A percentile compares a stretch with the other conserved stretches of the same genome.
Conservation (phyloP, 2,329 filamentous ascomycete genomes). For the Alternaria consortialis region DNA sequence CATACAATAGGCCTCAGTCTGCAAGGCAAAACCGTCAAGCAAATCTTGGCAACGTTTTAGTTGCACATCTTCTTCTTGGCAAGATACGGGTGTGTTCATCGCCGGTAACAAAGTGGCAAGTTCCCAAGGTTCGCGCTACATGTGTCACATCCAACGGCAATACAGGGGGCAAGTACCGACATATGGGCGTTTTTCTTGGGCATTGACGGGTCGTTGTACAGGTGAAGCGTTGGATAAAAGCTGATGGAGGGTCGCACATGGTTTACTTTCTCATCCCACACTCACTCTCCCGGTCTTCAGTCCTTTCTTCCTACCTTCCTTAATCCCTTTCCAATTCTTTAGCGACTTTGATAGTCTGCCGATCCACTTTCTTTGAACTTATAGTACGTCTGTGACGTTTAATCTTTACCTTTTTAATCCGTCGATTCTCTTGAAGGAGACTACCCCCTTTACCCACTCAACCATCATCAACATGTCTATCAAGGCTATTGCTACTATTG, state of each 20-base stretch:
- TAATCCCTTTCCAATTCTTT: slow-evolving; percentile 38
- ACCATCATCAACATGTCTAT: slow-evolving; percentile 38
- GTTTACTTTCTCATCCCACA: slow-evolving; percentile 29
- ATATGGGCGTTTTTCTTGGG: slow-evolving; percentile 8
- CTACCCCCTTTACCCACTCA: slow-evolving; percentile 9
- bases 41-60: slow-evolving; percentile 41
- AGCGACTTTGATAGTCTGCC: slow-evolving; percentile 50
- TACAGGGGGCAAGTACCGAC: slow-evolving; percentile 26
- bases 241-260: slow-evolving; percentile 25
- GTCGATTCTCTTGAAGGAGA: slow-evolving; percentile 33
- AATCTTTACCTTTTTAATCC: slow-evolving; percentile 35
- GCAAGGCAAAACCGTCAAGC: slow-evolving; percentile 31
- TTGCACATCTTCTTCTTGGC: slow-evolving; percentile 38
- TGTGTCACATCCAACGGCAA: slow-evolving; percentile 20
- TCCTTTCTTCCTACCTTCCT: slow-evolving; percentile 30
- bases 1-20: slow-evolving; percentile 25
- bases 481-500: slow-evolving; percentile 37
- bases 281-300: slow-evolving; percentile 25
- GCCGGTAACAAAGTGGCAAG: slow-evolving; percentile 21
- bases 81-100: slow-evolving; percentile 27
- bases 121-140: slow-evolving; percentile 18
- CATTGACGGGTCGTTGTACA: neutral
- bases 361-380: slow-evolving; percentile 30
- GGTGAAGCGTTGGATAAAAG: slow-evolving; percentile 37
- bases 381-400: slow-evolving; percentile 47